Evolutionary conservation across 257 asterid genomes (phyloP).

Genomic region (Fraxinus anomala): DNA sequence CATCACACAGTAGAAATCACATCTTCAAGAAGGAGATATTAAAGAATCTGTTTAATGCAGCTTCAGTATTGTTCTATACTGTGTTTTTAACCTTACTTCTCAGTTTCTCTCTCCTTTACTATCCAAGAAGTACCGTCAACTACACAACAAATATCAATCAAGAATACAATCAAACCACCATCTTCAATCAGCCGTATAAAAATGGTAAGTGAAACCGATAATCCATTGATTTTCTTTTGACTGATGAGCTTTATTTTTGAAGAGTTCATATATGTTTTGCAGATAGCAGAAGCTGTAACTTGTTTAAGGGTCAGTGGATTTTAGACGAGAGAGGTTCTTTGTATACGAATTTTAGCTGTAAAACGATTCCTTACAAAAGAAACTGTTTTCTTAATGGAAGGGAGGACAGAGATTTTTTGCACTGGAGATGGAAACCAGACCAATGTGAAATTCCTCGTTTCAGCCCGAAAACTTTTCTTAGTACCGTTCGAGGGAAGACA

Average conservation of each 20-base stretch:
- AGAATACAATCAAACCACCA: constrained; percentile 12
- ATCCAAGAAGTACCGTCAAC: constrained; percentile 17
- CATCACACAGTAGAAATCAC: constrained; percentile 18
- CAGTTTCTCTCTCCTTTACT: constrained; percentile 29
- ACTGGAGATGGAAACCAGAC: constrained; percentile 85
- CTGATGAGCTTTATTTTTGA: not conserved
- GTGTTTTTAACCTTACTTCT: constrained; percentile 23
- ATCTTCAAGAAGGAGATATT: constrained; percentile 25
- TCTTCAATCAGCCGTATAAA: constrained; percentile 13
- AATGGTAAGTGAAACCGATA: constrained; percentile 16
- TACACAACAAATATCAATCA: constrained; percentile 7
- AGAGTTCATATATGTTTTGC: not conserved
- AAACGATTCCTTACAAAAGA: constrained; percentile 40
- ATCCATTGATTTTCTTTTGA: not conserved
- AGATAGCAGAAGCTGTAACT: constrained; percentile 41
- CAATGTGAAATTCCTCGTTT: constrained; percentile 58
- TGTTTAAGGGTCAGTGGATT: constrained; percentile 69
- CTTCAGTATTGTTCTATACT: constrained; percentile 29
- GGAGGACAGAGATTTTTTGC: constrained; percentile 46
- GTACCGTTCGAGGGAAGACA: constrained; percentile 46
- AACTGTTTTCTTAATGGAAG: constrained; percentile 70
- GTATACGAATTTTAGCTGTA: constrained; percentile 64
- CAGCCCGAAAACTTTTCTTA: constrained; percentile 40
- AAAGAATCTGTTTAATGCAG: constrained; percentile 13
- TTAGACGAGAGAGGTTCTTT: constrained; percentile 30